Evolutionary conservation across 225 moss, liverwort and hornwort genomes (phyloP), one percentile per base, ranked within the genome.

Genomic region (Bryum argenteum): DNA sequence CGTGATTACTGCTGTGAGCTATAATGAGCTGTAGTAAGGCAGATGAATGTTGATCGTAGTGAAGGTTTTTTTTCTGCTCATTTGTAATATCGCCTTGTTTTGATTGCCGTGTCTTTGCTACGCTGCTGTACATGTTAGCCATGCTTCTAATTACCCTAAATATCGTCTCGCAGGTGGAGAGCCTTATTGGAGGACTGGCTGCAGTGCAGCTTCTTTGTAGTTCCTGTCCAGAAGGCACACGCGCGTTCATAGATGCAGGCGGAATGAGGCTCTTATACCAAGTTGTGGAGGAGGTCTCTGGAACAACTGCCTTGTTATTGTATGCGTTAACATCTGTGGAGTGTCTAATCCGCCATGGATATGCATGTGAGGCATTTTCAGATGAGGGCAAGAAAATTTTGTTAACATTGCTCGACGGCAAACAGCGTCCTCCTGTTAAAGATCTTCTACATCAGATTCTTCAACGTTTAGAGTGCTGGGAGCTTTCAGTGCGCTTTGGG

Each of bases 161-260:
- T 75, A 33, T 9, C 70, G 14, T 13, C 43, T 67, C 79, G 73
- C 85, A 98, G 97, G 91, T 98, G 56, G 89, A 94, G 79, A 85
- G 80, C 62, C 70, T 98, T 63, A 84, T 98, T 75, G 98, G 92
- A 63, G 98, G 94, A 42, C 80, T 98, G 84, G 94, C 98, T 85
- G 89, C 94, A 59, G 84, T 89, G 63, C 98, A 98, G 77, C 85
- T 98, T 71, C 85, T 98, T 59, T 94, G 94, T 77, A 83, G 74
- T 47, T 79, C 75, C 52, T 88, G 78, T 80, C 82, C 90, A 47
- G 67, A 79, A 67, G 81, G 84, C 69, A 85, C 92, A 66, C 83
- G 79, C 64, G 71, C 80, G 48, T 94, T 94, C 81, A 81, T 94
- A 68, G 73, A 70, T 70, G 91, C 84, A 50, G 89, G 88, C 53